Evolutionary conservation across 805 yeast genomes (phyloP).

Genomic region (Isabelozyma gotoi): DNA sequence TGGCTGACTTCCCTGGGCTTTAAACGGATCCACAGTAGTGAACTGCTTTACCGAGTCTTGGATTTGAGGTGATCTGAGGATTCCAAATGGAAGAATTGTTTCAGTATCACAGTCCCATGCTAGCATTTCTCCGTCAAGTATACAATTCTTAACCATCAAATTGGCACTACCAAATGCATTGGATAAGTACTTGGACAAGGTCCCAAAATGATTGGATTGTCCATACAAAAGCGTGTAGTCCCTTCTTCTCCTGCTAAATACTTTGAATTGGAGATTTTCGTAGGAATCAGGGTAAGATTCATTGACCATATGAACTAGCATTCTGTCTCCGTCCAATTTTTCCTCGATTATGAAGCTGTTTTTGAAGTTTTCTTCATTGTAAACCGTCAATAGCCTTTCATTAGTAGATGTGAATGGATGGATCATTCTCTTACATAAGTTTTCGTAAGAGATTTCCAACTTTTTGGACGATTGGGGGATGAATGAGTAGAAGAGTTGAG

Average conservation of each 20-base stretch:
- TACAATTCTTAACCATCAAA: constrained; percentile 28
- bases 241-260: constrained; percentile 64
- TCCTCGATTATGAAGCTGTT: constrained; percentile 72
- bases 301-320: constrained; percentile 66
- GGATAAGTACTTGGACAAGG: constrained; percentile 52
- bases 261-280: constrained; percentile 32
- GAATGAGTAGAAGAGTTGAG: constrained; percentile 56
- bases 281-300: constrained; percentile 4
- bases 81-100: constrained; percentile 73
- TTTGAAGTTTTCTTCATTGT: constrained; percentile 11
- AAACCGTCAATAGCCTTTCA: constrained; percentile 14
- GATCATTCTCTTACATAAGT: constrained; percentile 47
- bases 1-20: constrained; percentile 45
- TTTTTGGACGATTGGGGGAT: constrained; percentile 75
- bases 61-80: constrained; percentile 68
- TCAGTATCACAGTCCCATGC: constrained; percentile 68
- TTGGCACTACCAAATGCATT: constrained; percentile 33
- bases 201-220: constrained; percentile 44
- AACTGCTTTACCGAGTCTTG: constrained; percentile 47
- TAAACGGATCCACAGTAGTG: constrained; percentile 33
- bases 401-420: constrained; percentile 6
- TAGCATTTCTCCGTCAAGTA: constrained; percentile 92
- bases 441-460: constrained; percentile 47
- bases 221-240: constrained; percentile 79
- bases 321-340: constrained; percentile 91